Percentiles rank a stretch among this genome's conserved stretches.
phyloP scores from a whole-genome alignment of 2,329 filamentous ascomycete genomes.

The Diaporthe sp. region DNA sequence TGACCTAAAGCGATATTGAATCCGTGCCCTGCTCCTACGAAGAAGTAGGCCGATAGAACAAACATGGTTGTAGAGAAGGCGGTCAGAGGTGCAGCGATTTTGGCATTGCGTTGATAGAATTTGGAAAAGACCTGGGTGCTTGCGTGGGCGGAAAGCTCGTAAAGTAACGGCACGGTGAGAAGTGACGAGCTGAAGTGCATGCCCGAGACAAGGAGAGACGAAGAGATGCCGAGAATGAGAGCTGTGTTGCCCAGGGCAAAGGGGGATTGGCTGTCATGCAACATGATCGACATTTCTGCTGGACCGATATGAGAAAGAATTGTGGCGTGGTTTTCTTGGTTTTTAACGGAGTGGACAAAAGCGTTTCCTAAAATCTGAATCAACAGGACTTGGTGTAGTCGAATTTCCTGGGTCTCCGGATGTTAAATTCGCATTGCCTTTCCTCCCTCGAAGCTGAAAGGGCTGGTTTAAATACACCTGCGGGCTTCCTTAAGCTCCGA shows the following conservation, averaged over 20 bases:
- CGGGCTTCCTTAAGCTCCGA: neutral
- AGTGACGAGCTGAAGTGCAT: slow-evolving; percentile 23
- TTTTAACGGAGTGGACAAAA: neutral
- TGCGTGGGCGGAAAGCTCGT: neutral
- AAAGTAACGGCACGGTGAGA: slow-evolving; percentile 17
- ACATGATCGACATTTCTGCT: neutral
- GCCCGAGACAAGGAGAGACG: slow-evolving; percentile 16
- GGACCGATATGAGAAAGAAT: neutral
- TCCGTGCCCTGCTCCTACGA: neutral
- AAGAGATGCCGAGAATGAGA: slow-evolving; percentile 26
- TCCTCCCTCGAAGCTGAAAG: too few relatives aligned
- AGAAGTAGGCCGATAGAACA: neutral
- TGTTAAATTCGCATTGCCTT: neutral
- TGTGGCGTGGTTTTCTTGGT: neutral
- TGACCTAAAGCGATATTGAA: neutral
- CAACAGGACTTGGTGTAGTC: fast-evolving
- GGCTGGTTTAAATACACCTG: neutral
- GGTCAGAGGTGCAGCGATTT: slow-evolving; percentile 7
- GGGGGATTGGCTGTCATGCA: neutral
- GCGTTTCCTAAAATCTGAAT: too few relatives aligned
- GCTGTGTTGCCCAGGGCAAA: neutral
- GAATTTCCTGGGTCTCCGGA: neutral
- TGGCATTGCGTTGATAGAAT: neutral
- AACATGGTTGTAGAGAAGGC: neutral
- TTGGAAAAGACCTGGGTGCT: slow-evolving; percentile 11